Evolutionary conservation across 1,139 yeast species (phyloP).

Genomic region (Hanseniaspora uvarum): DNA sequence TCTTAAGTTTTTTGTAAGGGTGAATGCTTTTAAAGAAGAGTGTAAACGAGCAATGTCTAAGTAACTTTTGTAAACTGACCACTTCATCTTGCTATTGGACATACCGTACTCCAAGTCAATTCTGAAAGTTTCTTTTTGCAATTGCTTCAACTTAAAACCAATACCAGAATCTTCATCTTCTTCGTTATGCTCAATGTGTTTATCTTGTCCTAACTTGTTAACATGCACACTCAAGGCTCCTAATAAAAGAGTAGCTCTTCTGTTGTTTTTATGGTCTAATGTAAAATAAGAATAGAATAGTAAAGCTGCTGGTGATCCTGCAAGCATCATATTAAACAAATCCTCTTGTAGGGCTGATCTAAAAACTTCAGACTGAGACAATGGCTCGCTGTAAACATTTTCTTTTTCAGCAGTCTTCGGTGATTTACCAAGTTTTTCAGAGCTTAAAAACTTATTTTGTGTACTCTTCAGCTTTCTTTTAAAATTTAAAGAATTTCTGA

Average conservation of each 20-base stretch:
- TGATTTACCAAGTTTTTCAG: neutral
- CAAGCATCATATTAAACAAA: constrained; percentile 50
- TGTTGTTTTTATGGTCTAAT: constrained; percentile 65
- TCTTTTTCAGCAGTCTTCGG: constrained; percentile 21
- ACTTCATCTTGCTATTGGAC: constrained; percentile 64
- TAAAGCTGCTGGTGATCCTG: constrained; percentile 74
- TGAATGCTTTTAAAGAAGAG: constrained; percentile 49
- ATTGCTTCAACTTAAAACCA: constrained; percentile 17
- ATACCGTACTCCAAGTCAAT: constrained; percentile 82
- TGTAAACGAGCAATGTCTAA: constrained; percentile 64
- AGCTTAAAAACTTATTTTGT: neutral
- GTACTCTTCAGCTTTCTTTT: constrained; percentile 2
- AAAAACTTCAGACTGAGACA: constrained; percentile 8
- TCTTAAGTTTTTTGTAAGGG: constrained; percentile 27
- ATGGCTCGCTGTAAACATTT: constrained; percentile 42
- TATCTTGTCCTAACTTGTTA: constrained; percentile 32
- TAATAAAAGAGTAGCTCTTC: constrained; percentile 71
- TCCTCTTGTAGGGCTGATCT: constrained; percentile 25
- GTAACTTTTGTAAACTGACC: constrained; percentile 69
- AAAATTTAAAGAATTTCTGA: neutral
- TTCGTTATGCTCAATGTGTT: constrained; percentile 35
- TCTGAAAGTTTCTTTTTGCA: constrained; percentile 37
- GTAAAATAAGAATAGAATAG: constrained; percentile 65
- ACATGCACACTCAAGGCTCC: constrained; percentile 61
- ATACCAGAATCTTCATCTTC: constrained; percentile 26